Evolutionary conservation across 306 rosid species (phyloP).

Genomic region (Aeschynomene evenia): DNA sequence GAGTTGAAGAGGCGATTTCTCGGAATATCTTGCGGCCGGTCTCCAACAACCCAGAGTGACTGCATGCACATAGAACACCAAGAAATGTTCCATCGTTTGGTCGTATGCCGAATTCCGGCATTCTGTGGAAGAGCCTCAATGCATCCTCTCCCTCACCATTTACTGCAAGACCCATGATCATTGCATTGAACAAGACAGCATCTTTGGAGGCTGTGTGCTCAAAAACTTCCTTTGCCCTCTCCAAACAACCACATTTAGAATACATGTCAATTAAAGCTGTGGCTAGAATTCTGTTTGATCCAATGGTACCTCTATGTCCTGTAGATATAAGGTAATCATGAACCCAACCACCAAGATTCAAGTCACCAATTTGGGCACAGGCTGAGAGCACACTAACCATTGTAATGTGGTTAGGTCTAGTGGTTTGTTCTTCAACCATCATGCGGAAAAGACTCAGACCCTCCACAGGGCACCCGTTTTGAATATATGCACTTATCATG

Average conservation of each 20-base stretch:
- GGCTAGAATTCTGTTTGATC: conserved; percentile 60
- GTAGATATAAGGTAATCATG: conserved; percentile 41
- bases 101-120: conserved; percentile 44
- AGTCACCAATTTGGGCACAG: conserved; percentile 65
- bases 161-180: conserved; percentile 70
- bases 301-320: conserved; percentile 43
- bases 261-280: conserved; percentile 67
- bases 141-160: conserved; percentile 61
- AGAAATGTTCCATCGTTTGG: conserved; percentile 57
- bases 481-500: conserved; percentile 57
- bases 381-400: conserved; percentile 68
- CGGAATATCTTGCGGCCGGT: conserved; percentile 51
- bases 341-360: conserved; percentile 59
- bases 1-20: conserved; percentile 34
- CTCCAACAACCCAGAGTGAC: conserved; percentile 56
- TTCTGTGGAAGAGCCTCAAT: conserved; percentile 46
- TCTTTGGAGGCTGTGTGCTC: conserved; percentile 50
- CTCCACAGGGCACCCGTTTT: conserved; percentile 54
- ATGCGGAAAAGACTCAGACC: conserved; percentile 46
- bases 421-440: conserved; percentile 41
- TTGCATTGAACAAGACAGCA: conserved; percentile 58
- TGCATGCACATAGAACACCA: conserved; percentile 58
- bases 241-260: conserved; percentile 60
- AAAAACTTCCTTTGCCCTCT: conserved; percentile 60
- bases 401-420: conserved; percentile 56